A percentile compares a stretch with the other conserved stretches of the same genome.
phyloP scores from a whole-genome alignment of 306 rosid species.

The Cicer yamashitae region DNA sequence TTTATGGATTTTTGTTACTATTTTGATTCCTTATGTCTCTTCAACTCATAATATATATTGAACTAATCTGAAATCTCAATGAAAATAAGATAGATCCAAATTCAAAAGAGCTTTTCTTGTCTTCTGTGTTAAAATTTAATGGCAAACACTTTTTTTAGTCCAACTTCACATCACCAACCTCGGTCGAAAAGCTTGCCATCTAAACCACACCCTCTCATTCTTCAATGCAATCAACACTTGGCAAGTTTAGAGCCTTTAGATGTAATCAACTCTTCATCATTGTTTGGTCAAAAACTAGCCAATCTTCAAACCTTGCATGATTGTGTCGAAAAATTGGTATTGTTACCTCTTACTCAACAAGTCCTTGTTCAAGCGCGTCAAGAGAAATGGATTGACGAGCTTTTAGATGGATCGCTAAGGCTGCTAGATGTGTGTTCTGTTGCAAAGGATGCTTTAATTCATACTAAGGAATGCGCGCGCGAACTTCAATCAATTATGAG shows the following conservation, averaged over 20 bases:
- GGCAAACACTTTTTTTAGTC: slow-evolving; percentile 45
- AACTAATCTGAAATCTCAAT: slow-evolving; percentile 18
- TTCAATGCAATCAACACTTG: slow-evolving; percentile 58
- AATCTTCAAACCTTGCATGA: slow-evolving; percentile 47
- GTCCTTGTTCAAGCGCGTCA: slow-evolving; percentile 45
- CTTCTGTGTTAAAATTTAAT: slow-evolving; percentile 39
- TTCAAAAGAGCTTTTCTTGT: slow-evolving; percentile 37
- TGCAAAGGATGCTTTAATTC: slow-evolving; percentile 52
- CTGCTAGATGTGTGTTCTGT: slow-evolving; percentile 54
- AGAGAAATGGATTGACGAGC: slow-evolving; percentile 55
- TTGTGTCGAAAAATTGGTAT: slow-evolving; percentile 46
- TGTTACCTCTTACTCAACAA: slow-evolving; percentile 40
- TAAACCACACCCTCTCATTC: slow-evolving; percentile 54
- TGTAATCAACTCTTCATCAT: slow-evolving; percentile 42
- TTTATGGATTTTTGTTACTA: slow-evolving; percentile 44
- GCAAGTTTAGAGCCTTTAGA: slow-evolving; percentile 49
- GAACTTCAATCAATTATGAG: slow-evolving; percentile 59
- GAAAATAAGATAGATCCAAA: slow-evolving; percentile 41
- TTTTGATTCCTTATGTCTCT: slow-evolving; percentile 51
- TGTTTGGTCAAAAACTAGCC: slow-evolving; percentile 39
- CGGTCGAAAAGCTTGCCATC: slow-evolving; percentile 57
- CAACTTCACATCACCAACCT: slow-evolving; percentile 46
- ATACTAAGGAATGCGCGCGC: slow-evolving; percentile 58
- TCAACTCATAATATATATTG: slow-evolving; percentile 46
- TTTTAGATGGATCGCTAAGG: slow-evolving; percentile 58